Percentiles rank a stretch among this genome's conserved stretches.
phyloP scores from a whole-genome alignment of 2,329 filamentous ascomycete species.

The Colletotrichum tofieldiae region DNA sequence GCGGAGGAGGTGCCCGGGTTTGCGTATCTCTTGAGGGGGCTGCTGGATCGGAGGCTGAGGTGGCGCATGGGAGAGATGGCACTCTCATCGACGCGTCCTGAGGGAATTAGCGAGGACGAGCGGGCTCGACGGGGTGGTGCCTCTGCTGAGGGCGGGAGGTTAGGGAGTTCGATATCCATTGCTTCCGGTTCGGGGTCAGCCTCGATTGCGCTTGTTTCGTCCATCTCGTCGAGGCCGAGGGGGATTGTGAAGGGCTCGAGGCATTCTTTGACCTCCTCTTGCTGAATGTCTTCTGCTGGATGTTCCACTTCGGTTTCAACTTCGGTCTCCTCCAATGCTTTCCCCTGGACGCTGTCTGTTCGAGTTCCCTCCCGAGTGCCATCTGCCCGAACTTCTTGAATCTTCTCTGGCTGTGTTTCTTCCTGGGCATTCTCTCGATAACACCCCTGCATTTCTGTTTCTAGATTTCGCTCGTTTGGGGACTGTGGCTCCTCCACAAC shows the following conservation, averaged over 20 bases:
- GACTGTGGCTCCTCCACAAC: background rate
- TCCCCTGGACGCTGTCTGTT: background rate
- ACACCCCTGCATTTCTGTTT: background rate
- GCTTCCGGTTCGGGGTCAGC: background rate
- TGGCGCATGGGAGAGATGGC: conserved; percentile 8
- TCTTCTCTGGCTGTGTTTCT: no score
- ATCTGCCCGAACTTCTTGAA: background rate
- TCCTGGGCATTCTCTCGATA: background rate
- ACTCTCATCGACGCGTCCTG: background rate
- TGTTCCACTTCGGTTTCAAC: background rate
- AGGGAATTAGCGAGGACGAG: background rate
- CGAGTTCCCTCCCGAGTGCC: background rate
- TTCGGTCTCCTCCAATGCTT: background rate
- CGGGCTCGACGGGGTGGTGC: background rate
- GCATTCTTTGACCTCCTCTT: background rate
- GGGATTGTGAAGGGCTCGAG: conserved; percentile 20
- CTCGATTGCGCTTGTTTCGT: conserved; percentile 11
- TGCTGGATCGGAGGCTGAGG: conserved; percentile 26
- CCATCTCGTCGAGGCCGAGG: conserved; percentile 18
- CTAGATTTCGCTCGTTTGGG: background rate
- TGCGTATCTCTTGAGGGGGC: conserved; percentile 8
- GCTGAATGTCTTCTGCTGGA: background rate
- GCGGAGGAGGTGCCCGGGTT: background rate
- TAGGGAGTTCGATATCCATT: conserved; percentile 21
- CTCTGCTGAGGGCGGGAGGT: background rate